phyloP scores from a whole-genome alignment of 352 stramenopile species.

The Phytophthora pluvialis region DNA sequence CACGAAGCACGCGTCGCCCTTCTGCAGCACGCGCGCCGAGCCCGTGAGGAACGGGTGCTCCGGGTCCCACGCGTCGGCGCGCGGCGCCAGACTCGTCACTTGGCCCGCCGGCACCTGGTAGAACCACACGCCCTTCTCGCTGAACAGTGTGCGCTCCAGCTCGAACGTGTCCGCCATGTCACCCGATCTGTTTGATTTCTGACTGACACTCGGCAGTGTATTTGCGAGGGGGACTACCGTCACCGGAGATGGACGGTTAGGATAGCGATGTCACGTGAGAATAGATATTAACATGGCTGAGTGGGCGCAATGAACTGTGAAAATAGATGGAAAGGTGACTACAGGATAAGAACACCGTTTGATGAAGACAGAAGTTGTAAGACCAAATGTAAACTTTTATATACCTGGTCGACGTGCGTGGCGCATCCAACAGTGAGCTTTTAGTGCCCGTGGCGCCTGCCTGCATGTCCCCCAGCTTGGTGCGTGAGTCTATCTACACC shows the following conservation, averaged over 20 bases:
- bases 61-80: constrained; percentile 82
- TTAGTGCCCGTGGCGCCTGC: too few species aligned
- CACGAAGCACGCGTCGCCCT: constrained; percentile 75
- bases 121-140: constrained; percentile 82
- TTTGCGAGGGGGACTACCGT: constrained; percentile 3
- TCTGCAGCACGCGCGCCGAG: constrained; percentile 69
- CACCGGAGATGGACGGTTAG: constrained; percentile 1
- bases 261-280: background rate
- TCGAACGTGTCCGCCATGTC: constrained; percentile 40
- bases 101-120: constrained; percentile 80
- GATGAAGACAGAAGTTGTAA: background rate
- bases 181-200: constrained; percentile 16
- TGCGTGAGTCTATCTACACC: constrained; percentile 30
- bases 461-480: background rate
- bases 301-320: background rate
- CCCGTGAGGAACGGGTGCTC: constrained; percentile 86
- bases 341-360: background rate
- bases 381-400: constrained; percentile 39
- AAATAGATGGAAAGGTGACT: background rate
- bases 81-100: constrained; percentile 74
- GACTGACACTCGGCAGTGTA: background rate
- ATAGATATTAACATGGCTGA: background rate
- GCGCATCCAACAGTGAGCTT: background rate
- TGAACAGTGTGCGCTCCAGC: constrained; percentile 81
- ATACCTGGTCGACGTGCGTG: constrained; percentile 14